Conservation (phyloP, 352 stramenopile species). For the Pythium phragmitis region DNA sequence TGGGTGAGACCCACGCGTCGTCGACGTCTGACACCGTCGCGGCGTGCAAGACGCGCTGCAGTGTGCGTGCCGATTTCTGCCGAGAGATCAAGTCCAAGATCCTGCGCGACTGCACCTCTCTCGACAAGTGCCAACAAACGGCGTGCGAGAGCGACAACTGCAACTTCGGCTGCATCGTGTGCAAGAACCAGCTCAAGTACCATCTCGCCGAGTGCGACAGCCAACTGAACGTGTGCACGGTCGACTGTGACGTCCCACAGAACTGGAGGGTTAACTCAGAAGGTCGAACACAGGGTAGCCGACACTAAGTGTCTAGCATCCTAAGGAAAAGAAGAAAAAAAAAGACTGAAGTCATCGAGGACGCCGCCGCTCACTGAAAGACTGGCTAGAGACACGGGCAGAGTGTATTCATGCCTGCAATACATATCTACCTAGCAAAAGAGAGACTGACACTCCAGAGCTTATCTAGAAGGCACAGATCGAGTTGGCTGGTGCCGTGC, state of each 20-base stretch:
- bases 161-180: slow-evolving; percentile 17
- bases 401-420: too few species aligned
- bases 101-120: slow-evolving; percentile 5
- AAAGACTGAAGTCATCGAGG: too few species aligned
- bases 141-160: slow-evolving; percentile 18
- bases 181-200: slow-evolving; percentile 22
- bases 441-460: background rate
- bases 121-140: slow-evolving; percentile 4
- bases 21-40: background rate
- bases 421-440: too few species aligned
- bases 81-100: slow-evolving; percentile 2
- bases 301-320: too few species aligned
- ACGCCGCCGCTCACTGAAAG: too few species aligned
- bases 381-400: too few species aligned
- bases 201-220: slow-evolving; percentile 19
- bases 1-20: background rate
- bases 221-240: slow-evolving; percentile 3
- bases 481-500: background rate
- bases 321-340: too few species aligned
- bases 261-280: too few species aligned
- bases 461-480: slow-evolving; percentile 15
- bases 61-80: background rate
- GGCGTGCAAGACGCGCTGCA: slow-evolving; percentile 4
- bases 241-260: background rate
- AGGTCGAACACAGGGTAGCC: too few species aligned